These are phyloP conservation scores for Candida peoriensis DNA, from an alignment of 805 yeast genomes.

Conservation along the genomic window DNA sequence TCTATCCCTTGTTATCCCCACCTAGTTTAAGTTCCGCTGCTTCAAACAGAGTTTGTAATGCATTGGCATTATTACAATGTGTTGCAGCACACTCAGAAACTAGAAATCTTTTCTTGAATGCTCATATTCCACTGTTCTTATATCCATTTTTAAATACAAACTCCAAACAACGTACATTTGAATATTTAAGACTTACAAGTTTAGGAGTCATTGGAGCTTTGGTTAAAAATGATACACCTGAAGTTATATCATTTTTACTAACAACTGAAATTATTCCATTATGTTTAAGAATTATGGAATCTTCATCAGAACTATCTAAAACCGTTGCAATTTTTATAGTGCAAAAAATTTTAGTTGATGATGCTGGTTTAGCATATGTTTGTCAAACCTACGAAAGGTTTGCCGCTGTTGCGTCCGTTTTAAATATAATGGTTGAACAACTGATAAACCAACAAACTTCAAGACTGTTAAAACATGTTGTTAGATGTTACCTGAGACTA, in stretches of 20 bases:
- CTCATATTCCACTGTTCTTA: conserved; percentile 86
- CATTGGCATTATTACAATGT: conserved; percentile 89
- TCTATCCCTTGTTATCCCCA: conserved; percentile 85
- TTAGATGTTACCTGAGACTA: conserved; percentile 85
- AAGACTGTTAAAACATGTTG: conserved; percentile 85
- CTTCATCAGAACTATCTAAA: conserved; percentile 83
- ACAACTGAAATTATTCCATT: conserved; percentile 97
- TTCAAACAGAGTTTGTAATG: conserved; percentile 92
- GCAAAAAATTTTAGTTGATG: conserved; percentile 88
- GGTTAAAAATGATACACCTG: conserved; percentile 93
- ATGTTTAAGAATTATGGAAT: conserved; percentile 91
- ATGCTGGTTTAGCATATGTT: conserved; percentile 83
- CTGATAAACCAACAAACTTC: conserved; percentile 72
- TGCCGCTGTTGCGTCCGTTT: conserved; percentile 87
- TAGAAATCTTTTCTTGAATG: conserved; percentile 74
- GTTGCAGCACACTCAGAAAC: conserved; percentile 95
- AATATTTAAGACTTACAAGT: conserved; percentile 86
- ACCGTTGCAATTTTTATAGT: conserved; percentile 96
- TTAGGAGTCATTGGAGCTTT: conserved; percentile 96
- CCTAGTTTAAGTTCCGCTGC: conserved; percentile 81
- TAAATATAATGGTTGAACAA: conserved; percentile 85
- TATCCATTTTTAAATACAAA: conserved; percentile 93
- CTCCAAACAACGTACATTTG: conserved; percentile 89
- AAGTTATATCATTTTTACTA: conserved; percentile 83
- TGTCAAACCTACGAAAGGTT: conserved; percentile 95